phyloP scores from a whole-genome alignment of 2,329 filamentous ascomycete genomes.

The Botrytis byssoidea region DNA sequence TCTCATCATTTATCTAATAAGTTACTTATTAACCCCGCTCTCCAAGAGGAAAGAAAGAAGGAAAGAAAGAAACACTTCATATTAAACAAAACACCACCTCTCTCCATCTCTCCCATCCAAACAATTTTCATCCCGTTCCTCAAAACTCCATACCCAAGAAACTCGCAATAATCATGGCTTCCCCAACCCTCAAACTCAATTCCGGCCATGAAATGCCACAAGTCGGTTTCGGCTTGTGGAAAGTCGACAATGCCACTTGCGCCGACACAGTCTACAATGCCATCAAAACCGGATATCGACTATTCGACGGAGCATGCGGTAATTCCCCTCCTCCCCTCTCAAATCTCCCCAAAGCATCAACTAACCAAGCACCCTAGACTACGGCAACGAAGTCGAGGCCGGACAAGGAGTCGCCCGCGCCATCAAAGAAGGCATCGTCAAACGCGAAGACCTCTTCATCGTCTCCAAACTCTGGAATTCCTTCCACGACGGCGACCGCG shows the following conservation, averaged over 20 bases:
- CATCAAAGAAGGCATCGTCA: conserved; percentile 77
- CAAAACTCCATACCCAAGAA: neutral
- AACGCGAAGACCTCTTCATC: conserved; percentile 85
- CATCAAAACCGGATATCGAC: conserved; percentile 59
- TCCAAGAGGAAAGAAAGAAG: neutral
- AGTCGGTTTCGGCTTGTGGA: conserved; percentile 68
- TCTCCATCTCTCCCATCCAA: neutral
- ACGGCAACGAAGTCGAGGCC: conserved; percentile 78
- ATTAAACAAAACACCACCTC: neutral
- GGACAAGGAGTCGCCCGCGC: conserved; percentile 75
- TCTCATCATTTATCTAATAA: neutral
- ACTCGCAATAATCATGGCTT: conserved; percentile 33
- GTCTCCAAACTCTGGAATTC: conserved; percentile 92
- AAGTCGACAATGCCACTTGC: conserved; percentile 62
- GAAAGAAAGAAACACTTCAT: neutral
- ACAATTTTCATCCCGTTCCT: neutral
- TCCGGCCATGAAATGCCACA: conserved; percentile 55
- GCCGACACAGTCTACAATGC: conserved; percentile 68
- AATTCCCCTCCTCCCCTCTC: conserved; percentile 20
- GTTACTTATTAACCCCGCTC: neutral
- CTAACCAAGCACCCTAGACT: conserved; percentile 52
- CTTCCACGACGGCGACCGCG: conserved; percentile 78
- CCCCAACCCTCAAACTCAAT: conserved; percentile 46
- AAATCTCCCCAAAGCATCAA: neutral
- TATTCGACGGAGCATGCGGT: conserved; percentile 61